phyloP scores from a whole-genome alignment of 2,329 filamentous ascomycete genomes.

The Westerdykella ornata region DNA sequence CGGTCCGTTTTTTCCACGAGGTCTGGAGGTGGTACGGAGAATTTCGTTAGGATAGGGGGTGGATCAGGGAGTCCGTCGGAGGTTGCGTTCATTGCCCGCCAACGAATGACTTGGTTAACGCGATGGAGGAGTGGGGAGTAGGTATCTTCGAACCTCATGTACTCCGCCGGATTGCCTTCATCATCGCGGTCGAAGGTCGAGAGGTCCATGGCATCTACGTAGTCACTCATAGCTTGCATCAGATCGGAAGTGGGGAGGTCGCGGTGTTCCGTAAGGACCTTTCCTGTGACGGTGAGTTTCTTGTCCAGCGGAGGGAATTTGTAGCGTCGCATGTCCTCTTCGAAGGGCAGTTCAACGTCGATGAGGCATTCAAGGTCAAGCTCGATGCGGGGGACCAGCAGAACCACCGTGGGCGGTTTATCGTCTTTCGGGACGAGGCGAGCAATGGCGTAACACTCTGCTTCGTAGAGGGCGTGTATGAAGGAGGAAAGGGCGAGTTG shows the following conservation, averaged over 20 bases:
- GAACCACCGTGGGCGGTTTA: slow-evolving; percentile 67
- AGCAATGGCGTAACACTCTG: slow-evolving; percentile 79
- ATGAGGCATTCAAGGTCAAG: slow-evolving; percentile 76
- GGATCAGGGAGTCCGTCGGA: slow-evolving; percentile 49
- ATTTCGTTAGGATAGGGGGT: slow-evolving; percentile 54
- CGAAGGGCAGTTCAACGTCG: slow-evolving; percentile 85
- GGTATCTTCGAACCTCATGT: slow-evolving; percentile 69
- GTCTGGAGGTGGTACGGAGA: slow-evolving; percentile 63
- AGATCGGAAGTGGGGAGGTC: slow-evolving; percentile 72
- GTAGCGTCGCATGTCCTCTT: slow-evolving; percentile 86
- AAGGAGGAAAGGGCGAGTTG: slow-evolving; percentile 81
- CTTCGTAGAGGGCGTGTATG: slow-evolving; percentile 77
- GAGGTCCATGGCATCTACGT: slow-evolving; percentile 89
- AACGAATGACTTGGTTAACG: slow-evolving; percentile 76
- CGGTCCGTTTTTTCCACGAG: slow-evolving; percentile 55
- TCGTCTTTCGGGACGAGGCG: slow-evolving; percentile 78
- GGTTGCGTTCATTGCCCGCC: slow-evolving; percentile 71
- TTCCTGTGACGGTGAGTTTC: slow-evolving; percentile 80
- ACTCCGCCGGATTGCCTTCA: slow-evolving; percentile 59
- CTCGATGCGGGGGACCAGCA: slow-evolving; percentile 76
- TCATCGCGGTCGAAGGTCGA: slow-evolving; percentile 65
- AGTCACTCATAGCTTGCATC: slow-evolving; percentile 75
- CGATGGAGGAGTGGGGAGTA: slow-evolving; percentile 84
- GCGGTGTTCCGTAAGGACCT: slow-evolving; percentile 71
- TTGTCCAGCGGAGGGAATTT: slow-evolving; percentile 84